Evolutionary conservation across 345 rosid species (phyloP), one percentile per base, ranked within the genome.

Genomic region (Arabidopsis arenosa): DNA sequence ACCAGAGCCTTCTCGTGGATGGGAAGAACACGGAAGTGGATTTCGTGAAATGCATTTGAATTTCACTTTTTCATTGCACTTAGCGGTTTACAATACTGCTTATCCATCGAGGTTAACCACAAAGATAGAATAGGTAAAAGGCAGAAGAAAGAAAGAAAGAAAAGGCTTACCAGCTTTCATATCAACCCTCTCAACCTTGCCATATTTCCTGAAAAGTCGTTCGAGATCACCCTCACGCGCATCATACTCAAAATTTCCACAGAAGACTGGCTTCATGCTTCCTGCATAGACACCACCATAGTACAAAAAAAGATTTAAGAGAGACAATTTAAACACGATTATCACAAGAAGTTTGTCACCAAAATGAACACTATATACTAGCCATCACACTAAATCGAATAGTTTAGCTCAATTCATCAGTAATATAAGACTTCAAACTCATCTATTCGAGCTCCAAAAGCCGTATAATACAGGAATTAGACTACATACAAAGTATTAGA

Each of bases 221-320:
- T 91, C 98, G 63, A 93, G 63, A 71, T 93, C 98, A 73, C 90
- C 83, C 73, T 90, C 94, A 9, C 96, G 85, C 0, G 92, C 96
- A 83, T 91, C 97, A 57, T 89, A 93, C 84, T 93, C 98, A 64
- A 91, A 88, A 79, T 93, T 93, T 7, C 98, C 97, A 68, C 98
- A 93, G 77, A 93, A 93, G 72, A 93, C 91, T 9, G 97, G 89
- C 86, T 84, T 91, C 98, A 88, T 90, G 52, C 58, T 82, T 64
- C 70, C 83, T 80, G 74, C 45, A 45, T 10, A 44, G 0, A 64
- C 2, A 69, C 70, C 7, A 66, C 2, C 2, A 28, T 28, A 28
- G 8, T 15, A 18, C 26, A 23, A 2, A 28, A 48, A 41, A n/a
- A 11, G 15, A 44, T 41, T 23, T 13, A 18, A 6, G 13, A 1